Conservation (phyloP, 495 filamentous ascomycete genomes). For the Lepidopterella palustris region DNA sequence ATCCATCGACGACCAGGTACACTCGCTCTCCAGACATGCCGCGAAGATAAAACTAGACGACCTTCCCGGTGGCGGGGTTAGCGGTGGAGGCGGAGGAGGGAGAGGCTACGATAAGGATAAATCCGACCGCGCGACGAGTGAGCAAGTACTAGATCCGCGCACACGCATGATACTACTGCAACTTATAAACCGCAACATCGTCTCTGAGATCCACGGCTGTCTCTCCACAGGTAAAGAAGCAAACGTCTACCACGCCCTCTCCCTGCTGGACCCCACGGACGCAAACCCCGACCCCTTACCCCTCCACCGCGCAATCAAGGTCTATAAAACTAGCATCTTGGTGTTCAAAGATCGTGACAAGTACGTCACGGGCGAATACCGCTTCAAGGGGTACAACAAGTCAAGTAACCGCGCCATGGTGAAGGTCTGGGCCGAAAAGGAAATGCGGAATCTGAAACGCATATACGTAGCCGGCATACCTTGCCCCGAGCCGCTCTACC, state of each 20-base stretch:
- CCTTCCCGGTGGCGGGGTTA: constrained; percentile 48
- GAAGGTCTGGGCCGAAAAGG: constrained; percentile 96
- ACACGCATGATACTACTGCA: constrained; percentile 93
- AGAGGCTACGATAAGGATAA: constrained; percentile 56
- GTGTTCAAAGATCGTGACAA: constrained; percentile 96
- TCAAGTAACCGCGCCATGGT: constrained; percentile 91
- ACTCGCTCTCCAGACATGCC: constrained; percentile 75
- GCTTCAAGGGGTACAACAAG: constrained; percentile 85
- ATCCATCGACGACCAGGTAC: constrained; percentile 79
- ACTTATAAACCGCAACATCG: constrained; percentile 79
- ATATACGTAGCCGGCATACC: constrained; percentile 77
- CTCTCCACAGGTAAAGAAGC: constrained; percentile 95
- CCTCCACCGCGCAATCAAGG: constrained; percentile 79
- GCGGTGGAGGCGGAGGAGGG: constrained; percentile 32
- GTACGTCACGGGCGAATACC: constrained; percentile 87
- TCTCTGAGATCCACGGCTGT: constrained; percentile 84
- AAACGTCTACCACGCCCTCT: constrained; percentile 84
- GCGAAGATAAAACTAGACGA: constrained; percentile 81
- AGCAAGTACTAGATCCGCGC: constrained; percentile 87
- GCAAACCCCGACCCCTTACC: constrained; percentile 40
- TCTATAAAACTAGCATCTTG: constrained; percentile 94
- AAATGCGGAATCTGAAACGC: constrained; percentile 86
- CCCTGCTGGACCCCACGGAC: constrained; percentile 37
- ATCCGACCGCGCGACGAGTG: constrained; percentile 83
- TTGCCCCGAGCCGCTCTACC: constrained; percentile 79